A percentile compares a stretch with the other conserved stretches of the same genome.
phyloP scores from a whole-genome alignment of 1,139 yeast genomes.

The Taiozyma onychis region DNA sequence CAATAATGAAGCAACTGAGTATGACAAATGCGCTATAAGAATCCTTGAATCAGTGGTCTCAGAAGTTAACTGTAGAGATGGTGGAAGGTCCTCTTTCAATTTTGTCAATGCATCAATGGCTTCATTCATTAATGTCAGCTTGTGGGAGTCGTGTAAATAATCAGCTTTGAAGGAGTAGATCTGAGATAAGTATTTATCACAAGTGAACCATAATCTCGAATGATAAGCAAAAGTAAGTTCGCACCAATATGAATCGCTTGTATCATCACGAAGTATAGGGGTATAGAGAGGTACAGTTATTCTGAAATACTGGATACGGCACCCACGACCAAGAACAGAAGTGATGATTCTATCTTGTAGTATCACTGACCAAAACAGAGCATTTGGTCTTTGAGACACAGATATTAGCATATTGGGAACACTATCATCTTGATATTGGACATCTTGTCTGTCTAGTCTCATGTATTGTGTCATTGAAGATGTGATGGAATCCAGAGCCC shows the following conservation, averaged over 20 bases:
- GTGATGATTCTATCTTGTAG: conserved; percentile 17
- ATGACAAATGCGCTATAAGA: conserved; percentile 17
- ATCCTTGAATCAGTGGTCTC: conserved; percentile 8
- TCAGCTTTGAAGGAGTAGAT: conserved; percentile 26
- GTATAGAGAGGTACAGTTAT: conserved; percentile 26
- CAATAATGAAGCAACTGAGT: conserved; percentile 20
- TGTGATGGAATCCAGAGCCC: conserved; percentile 19
- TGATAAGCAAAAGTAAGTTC: conserved; percentile 24
- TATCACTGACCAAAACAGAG: conserved; percentile 25
- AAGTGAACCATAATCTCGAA: conserved; percentile 25
- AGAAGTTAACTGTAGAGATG: conserved; percentile 3
- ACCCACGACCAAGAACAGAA: conserved; percentile 9
- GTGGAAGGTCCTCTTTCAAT: conserved; percentile 18
- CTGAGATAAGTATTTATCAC: conserved; percentile 27
- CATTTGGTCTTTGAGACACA: conserved; percentile 7
- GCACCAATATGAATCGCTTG: conserved; percentile 7
- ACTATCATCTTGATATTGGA: not conserved
- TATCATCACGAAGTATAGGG: conserved; percentile 6
- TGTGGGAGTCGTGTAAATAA: conserved; percentile 25
- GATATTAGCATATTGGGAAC: conserved; percentile 1
- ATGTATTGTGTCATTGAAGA: conserved; percentile 16
- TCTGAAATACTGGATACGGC: conserved; percentile 26
- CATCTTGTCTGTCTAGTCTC: conserved; percentile 12
- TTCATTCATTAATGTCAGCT: conserved; percentile 18
- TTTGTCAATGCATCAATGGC: conserved; percentile 21